A percentile compares a stretch with the other conserved stretches of the same genome.
Evolutionary conservation across 1,284 basidiomycete species (phyloP).

Genomic region (Cystobasidium pallidum): DNA sequence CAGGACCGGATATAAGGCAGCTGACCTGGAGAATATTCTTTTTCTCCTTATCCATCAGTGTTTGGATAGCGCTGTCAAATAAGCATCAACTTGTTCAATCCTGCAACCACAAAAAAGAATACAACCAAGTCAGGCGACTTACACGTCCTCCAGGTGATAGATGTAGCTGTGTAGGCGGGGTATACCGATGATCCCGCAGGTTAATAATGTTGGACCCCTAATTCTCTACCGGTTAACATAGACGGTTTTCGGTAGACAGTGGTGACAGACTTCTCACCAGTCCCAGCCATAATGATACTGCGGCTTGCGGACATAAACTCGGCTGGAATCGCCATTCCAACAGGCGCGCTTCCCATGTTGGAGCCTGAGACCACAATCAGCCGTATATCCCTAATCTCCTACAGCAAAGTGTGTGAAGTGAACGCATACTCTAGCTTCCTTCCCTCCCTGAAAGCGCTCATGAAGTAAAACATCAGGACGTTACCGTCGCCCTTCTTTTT

Average conservation of each 20-base stretch:
- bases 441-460: constrained; percentile 30
- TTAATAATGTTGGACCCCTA: constrained; percentile 41
- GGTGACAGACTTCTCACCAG: constrained; percentile 8
- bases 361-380: neutral
- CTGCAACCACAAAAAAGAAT: no score
- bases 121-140: neutral
- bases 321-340: constrained; percentile 41
- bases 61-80: neutral
- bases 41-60: neutral
- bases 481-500: neutral
- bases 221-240: neutral
- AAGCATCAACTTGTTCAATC: no score
- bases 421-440: constrained; percentile 29
- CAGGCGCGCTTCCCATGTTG: constrained; percentile 23
- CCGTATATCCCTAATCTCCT: neutral
- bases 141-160: constrained; percentile 8
- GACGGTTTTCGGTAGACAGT: neutral
- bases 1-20: neutral
- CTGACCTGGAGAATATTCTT: neutral
- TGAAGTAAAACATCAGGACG: constrained; percentile 28
- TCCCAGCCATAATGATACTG: constrained; percentile 44
- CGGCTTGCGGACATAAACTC: constrained; percentile 42
- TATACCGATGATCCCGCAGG: constrained; percentile 25
- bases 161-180: constrained; percentile 29
- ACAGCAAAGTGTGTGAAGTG: neutral